phyloP scores from a whole-genome alignment of 106 monocot genomes.

The Phalaenopsis equestris region DNA sequence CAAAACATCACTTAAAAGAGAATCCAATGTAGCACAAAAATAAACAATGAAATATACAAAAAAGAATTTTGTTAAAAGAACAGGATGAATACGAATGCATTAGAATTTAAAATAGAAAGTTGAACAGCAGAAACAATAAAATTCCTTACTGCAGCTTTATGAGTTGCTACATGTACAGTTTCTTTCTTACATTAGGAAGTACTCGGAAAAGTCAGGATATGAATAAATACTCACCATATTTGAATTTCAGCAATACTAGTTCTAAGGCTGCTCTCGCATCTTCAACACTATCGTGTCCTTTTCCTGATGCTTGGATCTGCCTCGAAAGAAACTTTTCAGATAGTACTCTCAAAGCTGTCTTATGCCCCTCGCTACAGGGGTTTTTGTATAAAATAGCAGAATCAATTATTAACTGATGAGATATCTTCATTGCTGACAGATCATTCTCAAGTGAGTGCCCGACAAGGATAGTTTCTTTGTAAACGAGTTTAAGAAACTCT shows the following conservation, averaged over 20 bases:
- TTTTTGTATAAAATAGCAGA: slow-evolving; percentile 81
- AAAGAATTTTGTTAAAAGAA: neutral
- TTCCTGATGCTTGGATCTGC: slow-evolving; percentile 56
- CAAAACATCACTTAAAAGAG: neutral
- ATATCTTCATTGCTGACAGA: slow-evolving; percentile 84
- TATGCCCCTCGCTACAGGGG: slow-evolving; percentile 28
- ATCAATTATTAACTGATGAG: slow-evolving; percentile 79
- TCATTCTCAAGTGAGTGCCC: slow-evolving; percentile 99
- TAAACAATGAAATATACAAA: neutral
- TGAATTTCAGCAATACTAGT: slow-evolving; percentile 71
- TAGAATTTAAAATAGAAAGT: neutral
- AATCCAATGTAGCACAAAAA: neutral
- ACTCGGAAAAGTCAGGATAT: neutral
- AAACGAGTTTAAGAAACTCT: slow-evolving; percentile 66
- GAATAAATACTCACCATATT: slow-evolving; percentile 38
- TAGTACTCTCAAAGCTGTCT: slow-evolving; percentile 68
- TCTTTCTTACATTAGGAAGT: neutral
- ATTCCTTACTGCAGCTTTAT: neutral
- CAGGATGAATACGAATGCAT: neutral
- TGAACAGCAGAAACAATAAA: neutral
- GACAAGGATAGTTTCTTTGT: slow-evolving; percentile 89
- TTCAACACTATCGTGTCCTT: slow-evolving; percentile 91
- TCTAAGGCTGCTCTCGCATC: slow-evolving; percentile 95
- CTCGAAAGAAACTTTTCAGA: slow-evolving; percentile 64
- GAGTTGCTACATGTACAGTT: neutral